Base-by-base conservation (phyloP, 805 yeast genomes). In the Saccharomycopsis selenospora region DNA sequence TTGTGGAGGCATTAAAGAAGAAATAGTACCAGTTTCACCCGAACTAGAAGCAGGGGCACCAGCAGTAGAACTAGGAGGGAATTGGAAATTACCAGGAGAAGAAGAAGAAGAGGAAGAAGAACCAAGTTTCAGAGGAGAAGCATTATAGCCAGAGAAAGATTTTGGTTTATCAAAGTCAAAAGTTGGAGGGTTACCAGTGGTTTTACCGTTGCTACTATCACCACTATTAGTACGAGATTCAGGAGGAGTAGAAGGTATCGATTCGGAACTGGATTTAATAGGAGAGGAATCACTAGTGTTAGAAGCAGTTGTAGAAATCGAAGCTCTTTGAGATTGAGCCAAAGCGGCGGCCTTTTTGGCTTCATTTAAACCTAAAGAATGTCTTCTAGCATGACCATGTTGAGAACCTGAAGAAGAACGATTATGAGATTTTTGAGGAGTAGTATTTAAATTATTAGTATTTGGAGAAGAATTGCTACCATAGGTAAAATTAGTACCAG, bases 261-360 rank as follows among this genome's bases (percentile, higher is more conserved):
- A 56, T 45, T 57, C 59, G 45, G 55, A 53, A 45, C 47, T 42
- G 30, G 50, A 47, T 40, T 44, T 38, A 6, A 45, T 43, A 13
- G 55, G 44, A 28, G 49, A 46, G 43, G 44, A 26, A 43, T 42
- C 47, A 3, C 28, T 33, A 20, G 3, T 24, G 2, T 24, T 20
- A 6, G 46, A 27, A 8, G 7, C 17, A 22, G 10, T 25, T 2
- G 18, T 14, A 1, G 54, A 60, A 44, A 51, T 57, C 4, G 62
- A 61, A 2, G 59, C 65, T 63, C 89, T 75, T 62, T 87, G 93
- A 2, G 84, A 82, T 61, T 82, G 88, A 33, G 81, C 90, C 56
- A 81, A 82, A 3, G 96, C 96, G n/a, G 99, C 99, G 4, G 97
- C 97, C 57, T 82, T 82, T 59, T 86, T 89, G 10, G 98, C 98